Evolutionary conservation across 108 stramenopile genomes (phyloP).

Genomic region (Skeletonema tropicum): DNA sequence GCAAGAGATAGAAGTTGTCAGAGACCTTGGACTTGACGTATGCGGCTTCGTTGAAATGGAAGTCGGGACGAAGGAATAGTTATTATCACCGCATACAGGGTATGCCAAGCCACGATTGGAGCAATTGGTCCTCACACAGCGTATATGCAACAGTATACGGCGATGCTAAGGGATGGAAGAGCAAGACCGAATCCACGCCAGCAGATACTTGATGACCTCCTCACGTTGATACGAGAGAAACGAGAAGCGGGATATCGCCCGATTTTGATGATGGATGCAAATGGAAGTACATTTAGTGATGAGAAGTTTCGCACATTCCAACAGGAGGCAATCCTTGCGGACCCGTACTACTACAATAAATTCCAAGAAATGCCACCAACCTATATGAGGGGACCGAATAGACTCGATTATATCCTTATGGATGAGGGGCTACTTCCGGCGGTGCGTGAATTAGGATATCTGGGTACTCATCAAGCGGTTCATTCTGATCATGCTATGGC

Average conservation of each 20-base stretch:
- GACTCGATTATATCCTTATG: too few species aligned
- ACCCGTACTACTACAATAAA: too few species aligned
- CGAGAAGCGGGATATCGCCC: not conserved
- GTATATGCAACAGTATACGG: not conserved
- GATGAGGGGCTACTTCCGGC: too few species aligned
- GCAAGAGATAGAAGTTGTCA: not conserved
- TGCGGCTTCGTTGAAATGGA: not conserved
- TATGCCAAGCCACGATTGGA: not conserved
- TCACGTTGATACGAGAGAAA: not conserved
- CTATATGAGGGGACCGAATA: too few species aligned
- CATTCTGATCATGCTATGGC: too few species aligned
- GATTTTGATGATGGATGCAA: constrained; percentile 7
- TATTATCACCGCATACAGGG: constrained; percentile 2
- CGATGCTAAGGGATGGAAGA: not conserved
- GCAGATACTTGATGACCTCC: not conserved
- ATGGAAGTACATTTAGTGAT: not conserved
- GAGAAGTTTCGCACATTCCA: not conserved
- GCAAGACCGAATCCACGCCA: not conserved
- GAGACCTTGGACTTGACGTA: not conserved
- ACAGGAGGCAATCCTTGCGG: not conserved
- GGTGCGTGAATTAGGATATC: too few species aligned
- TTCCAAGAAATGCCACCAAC: too few species aligned
- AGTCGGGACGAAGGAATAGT: constrained; percentile 18
- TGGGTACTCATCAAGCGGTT: too few species aligned
- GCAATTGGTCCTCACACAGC: constrained; percentile 2